phyloP scores from a whole-genome alignment of 371 early-diverging fungal genomes.

The Mucor velutinosus region DNA sequence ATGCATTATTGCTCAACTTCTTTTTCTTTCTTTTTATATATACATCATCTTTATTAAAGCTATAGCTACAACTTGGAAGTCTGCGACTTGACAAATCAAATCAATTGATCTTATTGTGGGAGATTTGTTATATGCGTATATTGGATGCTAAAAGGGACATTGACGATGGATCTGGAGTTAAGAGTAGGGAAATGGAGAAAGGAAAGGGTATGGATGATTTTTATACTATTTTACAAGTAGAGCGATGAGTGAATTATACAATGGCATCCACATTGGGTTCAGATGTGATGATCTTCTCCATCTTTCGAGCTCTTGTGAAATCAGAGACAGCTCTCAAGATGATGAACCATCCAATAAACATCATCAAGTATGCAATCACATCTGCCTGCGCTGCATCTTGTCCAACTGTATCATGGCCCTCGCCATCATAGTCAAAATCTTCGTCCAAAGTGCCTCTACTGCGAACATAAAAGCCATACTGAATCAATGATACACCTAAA shows the following conservation, averaged over 20 bases:
- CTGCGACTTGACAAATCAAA: not conserved
- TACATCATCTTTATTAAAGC: not conserved
- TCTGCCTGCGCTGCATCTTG: conserved; percentile 28
- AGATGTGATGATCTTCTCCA: conserved; percentile 51
- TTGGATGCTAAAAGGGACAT: not conserved
- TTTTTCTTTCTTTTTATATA: not conserved
- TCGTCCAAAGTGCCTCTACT: conserved; percentile 38
- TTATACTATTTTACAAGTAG: not conserved
- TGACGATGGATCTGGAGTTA: not conserved
- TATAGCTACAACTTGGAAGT: not conserved
- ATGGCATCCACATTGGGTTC: conserved; percentile 34
- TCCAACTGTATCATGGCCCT: conserved; percentile 16
- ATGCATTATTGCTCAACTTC: not conserved
- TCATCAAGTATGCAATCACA: conserved; percentile 49
- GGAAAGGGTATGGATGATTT: not conserved
- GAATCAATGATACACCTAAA: conserved; percentile 60
- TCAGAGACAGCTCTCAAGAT: conserved; percentile 57
- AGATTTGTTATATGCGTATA: not conserved
- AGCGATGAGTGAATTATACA: not conserved
- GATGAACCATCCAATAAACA: conserved; percentile 64
- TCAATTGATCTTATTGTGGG: not conserved
- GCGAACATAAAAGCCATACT: conserved; percentile 58
- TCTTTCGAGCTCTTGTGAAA: conserved; percentile 51
- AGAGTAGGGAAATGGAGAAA: not conserved
- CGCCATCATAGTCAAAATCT: conserved; percentile 20